Conservation (phyloP, 169 alveolate genomes). For the Cryptosporidium ubiquitum region DNA sequence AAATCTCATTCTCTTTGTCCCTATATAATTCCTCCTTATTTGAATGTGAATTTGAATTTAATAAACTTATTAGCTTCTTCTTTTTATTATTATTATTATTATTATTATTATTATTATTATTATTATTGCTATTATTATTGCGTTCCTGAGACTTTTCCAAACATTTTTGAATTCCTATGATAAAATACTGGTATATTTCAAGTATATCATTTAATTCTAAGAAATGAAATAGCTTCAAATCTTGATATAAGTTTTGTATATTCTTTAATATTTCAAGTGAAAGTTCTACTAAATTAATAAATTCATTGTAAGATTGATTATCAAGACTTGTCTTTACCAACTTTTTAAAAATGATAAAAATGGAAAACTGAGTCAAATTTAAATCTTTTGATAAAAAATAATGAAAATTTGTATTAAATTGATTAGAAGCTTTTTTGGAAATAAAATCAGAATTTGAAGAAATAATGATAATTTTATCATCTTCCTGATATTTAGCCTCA, state of each 20-base stretch:
- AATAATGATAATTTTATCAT: background rate
- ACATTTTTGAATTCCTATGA: background rate
- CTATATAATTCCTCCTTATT: background rate
- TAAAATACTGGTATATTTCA: background rate
- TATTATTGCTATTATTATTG: too few relatives aligned
- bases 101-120: background rate
- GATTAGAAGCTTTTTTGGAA: background rate
- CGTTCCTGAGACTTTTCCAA: background rate
- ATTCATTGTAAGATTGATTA: background rate
- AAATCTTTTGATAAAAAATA: background rate
- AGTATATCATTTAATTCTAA: slow-evolving; percentile 6
- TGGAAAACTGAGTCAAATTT: background rate
- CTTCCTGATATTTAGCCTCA: background rate
- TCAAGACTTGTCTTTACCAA: background rate
- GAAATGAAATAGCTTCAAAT: background rate
- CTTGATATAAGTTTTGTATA: background rate
- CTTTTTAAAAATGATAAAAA: background rate
- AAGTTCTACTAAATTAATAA: background rate
- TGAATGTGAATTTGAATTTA: background rate
- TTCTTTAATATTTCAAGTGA: background rate
- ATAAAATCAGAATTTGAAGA: background rate
- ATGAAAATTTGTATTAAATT: background rate
- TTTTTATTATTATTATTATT: background rate
- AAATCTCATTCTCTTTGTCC: slow-evolving; percentile 3
- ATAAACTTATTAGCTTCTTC: background rate